These are phyloP conservation scores for Calonectria honghensis DNA, from an alignment of 2,329 filamentous ascomycete genomes.

Conservation along the genomic window DNA sequence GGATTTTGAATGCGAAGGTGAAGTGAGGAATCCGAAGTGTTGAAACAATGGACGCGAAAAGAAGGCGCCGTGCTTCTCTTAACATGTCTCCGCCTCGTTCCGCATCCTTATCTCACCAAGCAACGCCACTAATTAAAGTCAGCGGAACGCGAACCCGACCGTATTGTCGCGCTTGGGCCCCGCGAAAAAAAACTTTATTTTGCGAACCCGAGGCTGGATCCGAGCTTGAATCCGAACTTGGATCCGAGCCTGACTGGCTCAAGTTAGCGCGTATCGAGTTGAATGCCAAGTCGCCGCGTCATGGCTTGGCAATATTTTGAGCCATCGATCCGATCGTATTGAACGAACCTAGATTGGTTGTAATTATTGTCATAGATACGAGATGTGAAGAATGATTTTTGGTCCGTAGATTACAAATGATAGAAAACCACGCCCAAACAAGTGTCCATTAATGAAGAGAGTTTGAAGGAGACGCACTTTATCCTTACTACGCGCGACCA, in stretches of 20 bases:
- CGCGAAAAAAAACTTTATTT: conserved; percentile 1
- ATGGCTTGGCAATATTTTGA: not conserved
- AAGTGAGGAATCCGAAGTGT: conserved; percentile 5
- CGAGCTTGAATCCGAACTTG: conserved; percentile 9
- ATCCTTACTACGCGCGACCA: too few species aligned
- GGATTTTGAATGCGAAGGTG: conserved; percentile 13
- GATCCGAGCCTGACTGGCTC: not conserved
- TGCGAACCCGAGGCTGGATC: conserved; percentile 11
- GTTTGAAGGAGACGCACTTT: too few species aligned
- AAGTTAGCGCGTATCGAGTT: not conserved
- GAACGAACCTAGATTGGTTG: not conserved
- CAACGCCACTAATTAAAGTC: not conserved
- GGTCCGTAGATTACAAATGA: not conserved
- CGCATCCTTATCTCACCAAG: not conserved
- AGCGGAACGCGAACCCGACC: not conserved
- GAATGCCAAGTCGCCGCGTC: not conserved
- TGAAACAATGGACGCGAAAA: not conserved
- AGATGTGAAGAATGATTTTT: not conserved
- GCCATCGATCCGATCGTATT: not conserved
- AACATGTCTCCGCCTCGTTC: not conserved
- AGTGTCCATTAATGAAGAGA: too few species aligned
- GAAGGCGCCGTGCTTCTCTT: not conserved
- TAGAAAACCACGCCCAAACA: too few species aligned
- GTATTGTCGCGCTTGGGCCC: not conserved
- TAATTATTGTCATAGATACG: not conserved